phyloP scores from a whole-genome alignment of 495 filamentous ascomycete species.

The Durotheca rogersii region DNA sequence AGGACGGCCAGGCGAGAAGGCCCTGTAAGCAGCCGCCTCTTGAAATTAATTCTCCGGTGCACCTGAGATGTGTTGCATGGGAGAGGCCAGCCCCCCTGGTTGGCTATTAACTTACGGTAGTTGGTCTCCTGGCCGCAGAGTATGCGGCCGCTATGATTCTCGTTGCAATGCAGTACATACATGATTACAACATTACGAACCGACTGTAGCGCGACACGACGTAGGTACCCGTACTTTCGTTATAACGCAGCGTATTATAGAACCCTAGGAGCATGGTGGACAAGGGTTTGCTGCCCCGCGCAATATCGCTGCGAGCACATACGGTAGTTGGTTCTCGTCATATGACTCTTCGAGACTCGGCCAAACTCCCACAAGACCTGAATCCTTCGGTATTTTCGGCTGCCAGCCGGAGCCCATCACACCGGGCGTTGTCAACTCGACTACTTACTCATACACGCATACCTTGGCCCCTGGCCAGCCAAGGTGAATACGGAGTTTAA shows the following conservation, averaged over 20 bases:
- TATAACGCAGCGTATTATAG: conserved; percentile 10
- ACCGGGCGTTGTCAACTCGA: too few species aligned
- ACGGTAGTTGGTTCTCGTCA: conserved; percentile 21
- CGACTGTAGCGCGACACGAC: conserved; percentile 16
- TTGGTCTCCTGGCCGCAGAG: conserved; percentile 15
- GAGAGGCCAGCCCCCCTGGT: conserved; percentile 19
- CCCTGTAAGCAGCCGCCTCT: conserved; percentile 27
- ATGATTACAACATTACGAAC: conserved; percentile 12
- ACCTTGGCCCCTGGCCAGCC: too few species aligned
- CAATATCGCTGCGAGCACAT: conserved; percentile 14
- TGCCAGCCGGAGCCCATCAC: conserved; percentile 12
- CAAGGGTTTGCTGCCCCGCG: conserved; percentile 8
- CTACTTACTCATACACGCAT: too few species aligned
- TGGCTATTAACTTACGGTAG: conserved; percentile 29
- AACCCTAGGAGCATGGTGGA: background rate
- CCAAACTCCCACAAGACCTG: conserved; percentile 12
- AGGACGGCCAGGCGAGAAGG: conserved; percentile 20
- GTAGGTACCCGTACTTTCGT: conserved; percentile 26
- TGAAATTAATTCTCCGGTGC: conserved; percentile 32
- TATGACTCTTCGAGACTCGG: conserved; percentile 13
- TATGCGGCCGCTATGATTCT: conserved; percentile 17
- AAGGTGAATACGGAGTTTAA: too few species aligned
- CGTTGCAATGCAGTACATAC: conserved; percentile 11
- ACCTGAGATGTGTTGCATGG: conserved; percentile 27
- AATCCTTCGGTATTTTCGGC: conserved; percentile 10